Evolutionary conservation across 306 rosid genomes (phyloP).

Genomic region (Oemleria cerasiformis): DNA sequence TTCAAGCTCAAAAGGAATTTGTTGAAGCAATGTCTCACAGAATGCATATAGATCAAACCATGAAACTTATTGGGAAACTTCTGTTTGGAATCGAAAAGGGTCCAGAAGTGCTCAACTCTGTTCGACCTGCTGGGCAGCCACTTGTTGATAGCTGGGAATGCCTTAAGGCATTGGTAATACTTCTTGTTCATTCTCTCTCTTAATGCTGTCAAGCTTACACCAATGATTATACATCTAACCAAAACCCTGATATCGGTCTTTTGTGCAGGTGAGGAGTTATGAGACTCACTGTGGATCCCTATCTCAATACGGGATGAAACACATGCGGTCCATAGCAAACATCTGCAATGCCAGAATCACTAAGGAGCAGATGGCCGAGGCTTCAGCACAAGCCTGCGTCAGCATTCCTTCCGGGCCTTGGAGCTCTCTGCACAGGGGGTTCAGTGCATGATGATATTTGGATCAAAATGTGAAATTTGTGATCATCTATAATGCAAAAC

Average conservation of each 20-base stretch:
- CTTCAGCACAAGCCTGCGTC: slow-evolving; percentile 74
- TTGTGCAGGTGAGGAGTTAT: slow-evolving; percentile 71
- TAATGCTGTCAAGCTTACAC: not conserved
- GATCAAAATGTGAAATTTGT: not conserved
- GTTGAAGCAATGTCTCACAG: slow-evolving; percentile 89
- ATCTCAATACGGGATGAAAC: slow-evolving; percentile 96
- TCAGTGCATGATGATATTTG: slow-evolving; percentile 48
- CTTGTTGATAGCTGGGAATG: slow-evolving; percentile 91
- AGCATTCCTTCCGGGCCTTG: slow-evolving; percentile 54
- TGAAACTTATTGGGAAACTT: slow-evolving; percentile 70
- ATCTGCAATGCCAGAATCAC: slow-evolving; percentile 75
- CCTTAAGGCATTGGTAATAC: slow-evolving; percentile 65
- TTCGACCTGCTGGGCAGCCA: slow-evolving; percentile 63
- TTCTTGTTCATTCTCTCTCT: slow-evolving; percentile 5
- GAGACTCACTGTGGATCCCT: slow-evolving; percentile 90
- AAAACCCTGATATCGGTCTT: not conserved
- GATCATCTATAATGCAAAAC: slow-evolving; percentile 7
- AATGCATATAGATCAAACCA: slow-evolving; percentile 70
- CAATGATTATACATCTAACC: not conserved
- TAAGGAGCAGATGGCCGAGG: slow-evolving; percentile 68
- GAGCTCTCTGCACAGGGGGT: slow-evolving; percentile 78
- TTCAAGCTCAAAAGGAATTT: slow-evolving; percentile 72
- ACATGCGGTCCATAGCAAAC: slow-evolving; percentile 90
- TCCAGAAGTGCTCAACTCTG: slow-evolving; percentile 49
- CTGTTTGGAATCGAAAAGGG: slow-evolving; percentile 79